Conservation (phyloP, 2,329 filamentous ascomycete species). For the Scedosporium boydii region DNA sequence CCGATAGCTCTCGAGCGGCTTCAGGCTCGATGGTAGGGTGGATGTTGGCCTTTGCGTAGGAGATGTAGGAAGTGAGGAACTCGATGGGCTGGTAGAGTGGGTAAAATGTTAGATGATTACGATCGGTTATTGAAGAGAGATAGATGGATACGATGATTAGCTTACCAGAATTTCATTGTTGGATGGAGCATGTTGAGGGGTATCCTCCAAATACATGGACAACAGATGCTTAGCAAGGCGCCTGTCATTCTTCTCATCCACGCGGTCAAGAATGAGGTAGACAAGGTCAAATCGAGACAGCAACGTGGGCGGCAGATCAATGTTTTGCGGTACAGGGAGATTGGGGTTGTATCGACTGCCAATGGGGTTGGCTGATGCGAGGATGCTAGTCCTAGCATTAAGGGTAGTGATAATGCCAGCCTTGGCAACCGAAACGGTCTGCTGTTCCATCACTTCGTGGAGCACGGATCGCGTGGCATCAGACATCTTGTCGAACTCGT, state of each 20-base stretch:
- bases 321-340: conserved; percentile 92
- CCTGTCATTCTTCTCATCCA: conserved; percentile 83
- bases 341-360: conserved; percentile 97
- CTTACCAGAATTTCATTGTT: conserved; percentile 71
- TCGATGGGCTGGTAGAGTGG: conserved; percentile 60
- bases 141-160: neutral
- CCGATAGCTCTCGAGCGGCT: conserved; percentile 74
- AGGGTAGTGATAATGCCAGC: conserved; percentile 95
- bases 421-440: conserved; percentile 77
- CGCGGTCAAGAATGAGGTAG: conserved; percentile 88
- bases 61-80: conserved; percentile 94
- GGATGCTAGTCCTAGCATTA: conserved; percentile 89
- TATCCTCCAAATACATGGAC: conserved; percentile 94
- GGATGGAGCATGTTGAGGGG: conserved; percentile 70
- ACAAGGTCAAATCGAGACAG: conserved; percentile 95
- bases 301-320: conserved; percentile 89
- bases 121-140: neutral
- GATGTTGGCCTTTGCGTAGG: conserved; percentile 79
- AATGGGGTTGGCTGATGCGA: conserved; percentile 95
- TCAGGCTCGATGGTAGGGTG: conserved; percentile 73
- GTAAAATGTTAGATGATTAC: neutral
- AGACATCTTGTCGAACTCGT: conserved; percentile 83
- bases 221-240: conserved; percentile 85
- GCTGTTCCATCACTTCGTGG: conserved; percentile 83
- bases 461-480: conserved; percentile 70